These are phyloP conservation scores for Saussurea involucrata DNA, from an alignment of 129 eudicot species.

Conservation along the genomic window DNA sequence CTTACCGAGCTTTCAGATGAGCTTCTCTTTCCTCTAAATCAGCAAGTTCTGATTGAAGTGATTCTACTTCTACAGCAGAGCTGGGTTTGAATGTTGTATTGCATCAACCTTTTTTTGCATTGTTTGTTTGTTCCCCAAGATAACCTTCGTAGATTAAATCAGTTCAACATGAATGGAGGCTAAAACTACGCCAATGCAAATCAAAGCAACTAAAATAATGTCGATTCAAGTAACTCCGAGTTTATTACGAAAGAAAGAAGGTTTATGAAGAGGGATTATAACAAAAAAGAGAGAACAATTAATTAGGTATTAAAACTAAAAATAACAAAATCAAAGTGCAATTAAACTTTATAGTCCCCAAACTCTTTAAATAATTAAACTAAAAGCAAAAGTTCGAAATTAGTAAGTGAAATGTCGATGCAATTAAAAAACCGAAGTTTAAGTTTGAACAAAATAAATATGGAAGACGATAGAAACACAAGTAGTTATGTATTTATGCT, in stretches of 20 bases:
- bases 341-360: too few relatives aligned
- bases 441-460: too few relatives aligned
- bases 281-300: too few relatives aligned
- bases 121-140: conserved; percentile 54
- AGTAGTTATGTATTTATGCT: too few relatives aligned
- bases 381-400: too few relatives aligned
- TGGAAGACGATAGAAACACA: too few relatives aligned
- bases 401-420: too few relatives aligned
- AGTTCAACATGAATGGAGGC: conserved; percentile 63
- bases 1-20: conserved; percentile 81
- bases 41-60: conserved; percentile 78
- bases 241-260: neutral
- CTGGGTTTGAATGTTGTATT: neutral
- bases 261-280: too few relatives aligned
- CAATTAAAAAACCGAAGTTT: too few relatives aligned
- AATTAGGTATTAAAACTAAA: too few relatives aligned
- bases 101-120: conserved; percentile 59
- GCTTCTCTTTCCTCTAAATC: conserved; percentile 82
- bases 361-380: too few relatives aligned
- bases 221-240: neutral
- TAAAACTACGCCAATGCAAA: conserved; percentile 44
- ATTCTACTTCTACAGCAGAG: conserved; percentile 69
- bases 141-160: conserved; percentile 58
- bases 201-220: conserved; percentile 18
- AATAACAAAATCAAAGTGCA: too few relatives aligned